Percentiles rank a stretch among this genome's conserved stretches.
Evolutionary conservation across 2,329 filamentous ascomycete genomes (phyloP).

Genomic region (Calonectria multiphialidica): DNA sequence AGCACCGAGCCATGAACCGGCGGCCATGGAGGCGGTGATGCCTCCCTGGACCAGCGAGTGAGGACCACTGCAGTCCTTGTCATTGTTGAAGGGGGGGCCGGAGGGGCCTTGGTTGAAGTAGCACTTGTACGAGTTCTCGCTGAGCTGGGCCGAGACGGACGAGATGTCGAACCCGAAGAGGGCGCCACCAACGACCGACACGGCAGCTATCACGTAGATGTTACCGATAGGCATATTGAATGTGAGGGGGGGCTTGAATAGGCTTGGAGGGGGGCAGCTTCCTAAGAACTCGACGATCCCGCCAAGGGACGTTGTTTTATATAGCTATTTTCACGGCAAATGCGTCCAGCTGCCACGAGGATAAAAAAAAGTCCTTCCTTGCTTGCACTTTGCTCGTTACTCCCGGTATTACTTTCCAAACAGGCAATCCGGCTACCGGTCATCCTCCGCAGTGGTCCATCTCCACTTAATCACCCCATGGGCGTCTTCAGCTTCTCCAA

Average conservation of each 20-base stretch:
- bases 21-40: conserved; percentile 65
- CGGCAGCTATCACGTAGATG: conserved; percentile 41
- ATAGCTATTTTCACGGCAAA: not conserved
- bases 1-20: conserved; percentile 64
- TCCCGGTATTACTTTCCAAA: not conserved
- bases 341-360: not conserved
- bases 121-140: conserved; percentile 52
- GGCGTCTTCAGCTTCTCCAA: conserved; percentile 15
- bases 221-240: conserved; percentile 33
- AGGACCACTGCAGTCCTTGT: conserved; percentile 47
- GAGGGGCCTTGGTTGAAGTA: conserved; percentile 53
- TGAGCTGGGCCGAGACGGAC: conserved; percentile 40
- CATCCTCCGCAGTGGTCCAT: not conserved
- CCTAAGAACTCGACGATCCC: not conserved
- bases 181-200: conserved; percentile 39
- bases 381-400: not conserved
- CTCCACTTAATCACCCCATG: conserved; percentile 20
- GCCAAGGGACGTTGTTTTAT: not conserved
- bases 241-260: not conserved
- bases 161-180: conserved; percentile 43
- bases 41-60: conserved; percentile 61
- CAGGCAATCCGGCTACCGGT: not conserved
- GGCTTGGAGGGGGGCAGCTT: not conserved
- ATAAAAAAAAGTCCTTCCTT: not conserved
- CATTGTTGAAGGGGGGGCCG: conserved; percentile 46